Evolutionary conservation across 2,329 filamentous ascomycete genomes (phyloP).

Genomic region (Stylonectria norvegica): DNA sequence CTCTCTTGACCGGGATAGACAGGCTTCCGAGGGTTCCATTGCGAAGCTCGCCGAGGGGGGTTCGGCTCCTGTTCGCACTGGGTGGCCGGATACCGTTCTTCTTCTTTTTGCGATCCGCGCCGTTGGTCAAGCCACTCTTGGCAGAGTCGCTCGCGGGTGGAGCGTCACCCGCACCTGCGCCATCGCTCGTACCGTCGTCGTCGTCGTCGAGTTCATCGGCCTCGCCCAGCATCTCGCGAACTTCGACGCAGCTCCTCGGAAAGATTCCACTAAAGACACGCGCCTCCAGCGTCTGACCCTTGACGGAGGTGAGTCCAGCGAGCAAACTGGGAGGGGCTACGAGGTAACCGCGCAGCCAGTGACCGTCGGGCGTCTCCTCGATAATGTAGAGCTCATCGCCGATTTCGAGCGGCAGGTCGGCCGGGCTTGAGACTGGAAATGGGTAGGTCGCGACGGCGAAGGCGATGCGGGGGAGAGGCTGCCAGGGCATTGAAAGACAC

Average conservation of each 20-base stretch:
- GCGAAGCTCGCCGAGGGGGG: conserved; percentile 34
- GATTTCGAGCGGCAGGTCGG: conserved; percentile 93
- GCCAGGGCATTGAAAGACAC: conserved; percentile 76
- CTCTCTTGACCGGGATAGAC: conserved; percentile 51
- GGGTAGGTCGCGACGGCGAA: conserved; percentile 97
- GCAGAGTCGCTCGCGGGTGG: conserved; percentile 47
- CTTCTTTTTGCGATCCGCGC: conserved; percentile 36
- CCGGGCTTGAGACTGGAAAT: conserved; percentile 79
- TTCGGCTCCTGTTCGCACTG: conserved; percentile 25
- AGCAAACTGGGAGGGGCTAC: conserved; percentile 91
- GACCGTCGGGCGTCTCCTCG: conserved; percentile 85
- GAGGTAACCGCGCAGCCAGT: conserved; percentile 94
- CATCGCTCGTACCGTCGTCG: conserved; percentile 36
- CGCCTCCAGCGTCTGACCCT: conserved; percentile 90
- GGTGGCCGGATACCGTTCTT: conserved; percentile 29
- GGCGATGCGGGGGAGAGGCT: conserved; percentile 91
- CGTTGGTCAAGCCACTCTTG: conserved; percentile 49
- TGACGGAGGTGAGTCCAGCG: conserved; percentile 83
- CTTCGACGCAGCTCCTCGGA: conserved; percentile 88
- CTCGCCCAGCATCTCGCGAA: conserved; percentile 86
- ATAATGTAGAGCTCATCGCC: conserved; percentile 99
- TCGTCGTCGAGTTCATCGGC: conserved; percentile 52
- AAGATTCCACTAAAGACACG: conserved; percentile 99
- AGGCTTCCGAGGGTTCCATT: conserved; percentile 42
- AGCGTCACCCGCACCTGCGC: conserved; percentile 20